Conservation (phyloP, 2,329 filamentous ascomycete genomes). For the Colletotrichum sp. region DNA sequence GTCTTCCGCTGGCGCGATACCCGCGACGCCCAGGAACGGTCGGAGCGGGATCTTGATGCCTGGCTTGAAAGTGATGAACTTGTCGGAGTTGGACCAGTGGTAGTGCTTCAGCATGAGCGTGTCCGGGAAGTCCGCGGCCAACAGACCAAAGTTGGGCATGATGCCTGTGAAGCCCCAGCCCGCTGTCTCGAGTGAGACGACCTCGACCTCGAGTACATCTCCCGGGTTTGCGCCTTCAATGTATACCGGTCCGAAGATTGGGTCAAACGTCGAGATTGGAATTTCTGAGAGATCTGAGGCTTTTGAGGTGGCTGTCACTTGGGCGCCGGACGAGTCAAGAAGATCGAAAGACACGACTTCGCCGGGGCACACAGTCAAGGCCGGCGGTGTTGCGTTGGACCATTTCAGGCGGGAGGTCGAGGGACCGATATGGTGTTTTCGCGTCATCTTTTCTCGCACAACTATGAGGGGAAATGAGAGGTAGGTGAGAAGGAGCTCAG, state of each 20-base stretch:
- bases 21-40: conserved; percentile 59
- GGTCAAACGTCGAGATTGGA: conserved; percentile 46
- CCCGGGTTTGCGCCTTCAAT: conserved; percentile 54
- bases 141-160: conserved; percentile 53
- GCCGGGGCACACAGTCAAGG: conserved; percentile 52
- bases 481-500: fast-evolving
- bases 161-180: conserved; percentile 60
- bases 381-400: conserved; percentile 49
- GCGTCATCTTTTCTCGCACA: background rate
- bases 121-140: conserved; percentile 51
- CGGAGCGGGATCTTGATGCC: conserved; percentile 53
- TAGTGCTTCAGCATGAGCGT: conserved; percentile 49
- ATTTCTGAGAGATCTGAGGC: conserved; percentile 43
- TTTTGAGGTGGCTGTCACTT: conserved; percentile 48
- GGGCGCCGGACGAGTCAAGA: conserved; percentile 55
- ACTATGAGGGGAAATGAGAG: background rate
- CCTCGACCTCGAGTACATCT: conserved; percentile 56
- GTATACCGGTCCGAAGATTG: conserved; percentile 56
- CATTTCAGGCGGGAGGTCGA: conserved; percentile 49
- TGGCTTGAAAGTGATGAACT: conserved; percentile 47
- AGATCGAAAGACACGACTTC: conserved; percentile 52
- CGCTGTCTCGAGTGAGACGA: conserved; percentile 48
- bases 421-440: conserved; percentile 27
- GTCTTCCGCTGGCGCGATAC: conserved; percentile 49
- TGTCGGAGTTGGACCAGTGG: conserved; percentile 34